These are phyloP conservation scores for Fraxinus ornus DNA, from an alignment of 305 asterid species.

Conservation along the genomic window DNA sequence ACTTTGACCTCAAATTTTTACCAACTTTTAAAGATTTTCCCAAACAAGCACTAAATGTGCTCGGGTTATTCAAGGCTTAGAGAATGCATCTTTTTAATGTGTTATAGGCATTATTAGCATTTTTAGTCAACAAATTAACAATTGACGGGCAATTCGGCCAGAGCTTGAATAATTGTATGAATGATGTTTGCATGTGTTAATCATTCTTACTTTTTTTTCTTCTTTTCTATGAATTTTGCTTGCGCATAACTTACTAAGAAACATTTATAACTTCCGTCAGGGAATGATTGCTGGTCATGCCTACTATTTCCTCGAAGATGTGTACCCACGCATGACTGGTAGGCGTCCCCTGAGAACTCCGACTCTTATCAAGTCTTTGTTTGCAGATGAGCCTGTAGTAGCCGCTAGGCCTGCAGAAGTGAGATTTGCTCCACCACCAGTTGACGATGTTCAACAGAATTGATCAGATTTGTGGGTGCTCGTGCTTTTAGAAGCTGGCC, in stretches of 20 bases:
- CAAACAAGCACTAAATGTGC: not conserved
- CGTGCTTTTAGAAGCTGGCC: not conserved
- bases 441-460: conserved; percentile 10
- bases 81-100: not conserved
- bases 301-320: not conserved
- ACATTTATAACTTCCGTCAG: not conserved
- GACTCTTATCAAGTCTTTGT: conserved; percentile 37
- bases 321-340: conserved; percentile 32
- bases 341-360: conserved; percentile 51
- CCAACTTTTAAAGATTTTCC: not conserved
- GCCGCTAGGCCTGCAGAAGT: conserved; percentile 44
- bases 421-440: conserved; percentile 48
- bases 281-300: not conserved
- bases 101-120: not conserved
- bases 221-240: not conserved
- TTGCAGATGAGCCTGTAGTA: conserved; percentile 53
- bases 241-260: conserved; percentile 9
- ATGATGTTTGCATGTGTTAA: not conserved
- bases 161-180: not conserved
- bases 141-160: not conserved
- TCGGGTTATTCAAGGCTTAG: not conserved
- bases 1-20: not conserved
- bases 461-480: not conserved
- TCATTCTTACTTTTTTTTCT: not conserved
- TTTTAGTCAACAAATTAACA: not conserved